Evolutionary conservation across 306 rosid species (phyloP), one percentile per base, ranked within the genome.

Genomic region (Medicago ruthenica): DNA sequence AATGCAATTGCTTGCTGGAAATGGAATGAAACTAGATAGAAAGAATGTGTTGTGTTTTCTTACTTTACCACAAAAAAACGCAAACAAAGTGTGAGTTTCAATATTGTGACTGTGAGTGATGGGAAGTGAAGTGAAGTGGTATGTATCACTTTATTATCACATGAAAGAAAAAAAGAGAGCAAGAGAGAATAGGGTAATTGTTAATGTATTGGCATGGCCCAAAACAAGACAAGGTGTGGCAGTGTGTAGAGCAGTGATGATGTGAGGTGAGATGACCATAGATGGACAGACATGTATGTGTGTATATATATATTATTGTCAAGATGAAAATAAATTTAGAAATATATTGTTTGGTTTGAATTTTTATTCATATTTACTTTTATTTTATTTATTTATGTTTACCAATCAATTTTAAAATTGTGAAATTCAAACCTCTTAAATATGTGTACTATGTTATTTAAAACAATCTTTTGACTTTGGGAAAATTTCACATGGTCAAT

Each of bases 201-300:
- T 58, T 58, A 22, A 58, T 58, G 17, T 18, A 63, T 16, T 37
- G 50, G 48, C 16, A 63, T 63, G 27, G 48, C 70, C 24, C 48
- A 64, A 83, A 86, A 82, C 71, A 84, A 88, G 94, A 91, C 97
- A 91, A 82, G 89, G 83, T 84, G 85, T 82, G 88, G 91, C 98
- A 91, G 94, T 59, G 37, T 58, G 39, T 16, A 22, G 81, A 79
- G 57, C 88, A 86, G 89, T 78, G 67, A 76, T 84, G 97, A 91
- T 87, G 88, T 86, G 64, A 58, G 37, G 37, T 58, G 64, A 58
- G 15, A 58, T 84, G 97, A 90, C 95, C 90, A 86, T 73, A 79
- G 88, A 82, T 75, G 48, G 61, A 39, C 81, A 74, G 79, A 77
- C 79, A 69, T 59, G 11, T 62, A 24, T 70, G 45, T 62, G 18